Conservation (phyloP, 768 basidiomycete genomes). For the Strobilomyces confusus region DNA sequence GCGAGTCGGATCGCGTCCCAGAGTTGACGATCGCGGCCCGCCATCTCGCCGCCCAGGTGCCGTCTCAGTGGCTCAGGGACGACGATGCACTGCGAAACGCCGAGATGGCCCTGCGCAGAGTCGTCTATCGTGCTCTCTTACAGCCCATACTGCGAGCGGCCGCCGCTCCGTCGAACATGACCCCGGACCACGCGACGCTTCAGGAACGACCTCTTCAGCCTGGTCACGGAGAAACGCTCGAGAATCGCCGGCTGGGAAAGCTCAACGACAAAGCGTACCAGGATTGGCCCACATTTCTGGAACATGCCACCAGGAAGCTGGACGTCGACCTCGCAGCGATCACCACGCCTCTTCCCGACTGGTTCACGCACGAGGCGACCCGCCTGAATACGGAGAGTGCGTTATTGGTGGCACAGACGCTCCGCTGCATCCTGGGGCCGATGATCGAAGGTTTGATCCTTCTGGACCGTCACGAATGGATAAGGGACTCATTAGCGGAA, state of each 20-base stretch:
- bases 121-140: slow-evolving; percentile 68
- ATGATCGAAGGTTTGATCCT: slow-evolving; percentile 63
- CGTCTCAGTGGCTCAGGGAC: slow-evolving; percentile 53
- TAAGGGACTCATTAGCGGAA: slow-evolving; percentile 38
- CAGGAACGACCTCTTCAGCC: slow-evolving; percentile 11
- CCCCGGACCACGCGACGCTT: not conserved
- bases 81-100: slow-evolving; percentile 33
- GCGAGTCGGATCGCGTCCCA: slow-evolving; percentile 13
- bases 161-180: not conserved
- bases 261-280: slow-evolving; percentile 48
- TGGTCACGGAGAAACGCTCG: slow-evolving; percentile 36
- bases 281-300: slow-evolving; percentile 48
- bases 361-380: slow-evolving; percentile 19
- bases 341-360: slow-evolving; percentile 15
- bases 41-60: slow-evolving; percentile 72
- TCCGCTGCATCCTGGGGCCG: slow-evolving; percentile 68
- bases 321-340: slow-evolving; percentile 18
- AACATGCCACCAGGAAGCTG: slow-evolving; percentile 27
- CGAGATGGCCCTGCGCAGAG: slow-evolving; percentile 58
- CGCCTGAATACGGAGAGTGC: slow-evolving; percentile 35
- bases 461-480: slow-evolving; percentile 58
- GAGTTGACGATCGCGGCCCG: slow-evolving; percentile 39
- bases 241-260: slow-evolving; percentile 49
- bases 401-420: slow-evolving; percentile 57
- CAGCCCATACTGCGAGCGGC: slow-evolving; percentile 28